Percentiles rank a stretch among this genome's conserved stretches.
These are phyloP conservation scores for Polyplosphaeria fusca DNA, from an alignment of 495 filamentous ascomycete species.

Conservation along the genomic window DNA sequence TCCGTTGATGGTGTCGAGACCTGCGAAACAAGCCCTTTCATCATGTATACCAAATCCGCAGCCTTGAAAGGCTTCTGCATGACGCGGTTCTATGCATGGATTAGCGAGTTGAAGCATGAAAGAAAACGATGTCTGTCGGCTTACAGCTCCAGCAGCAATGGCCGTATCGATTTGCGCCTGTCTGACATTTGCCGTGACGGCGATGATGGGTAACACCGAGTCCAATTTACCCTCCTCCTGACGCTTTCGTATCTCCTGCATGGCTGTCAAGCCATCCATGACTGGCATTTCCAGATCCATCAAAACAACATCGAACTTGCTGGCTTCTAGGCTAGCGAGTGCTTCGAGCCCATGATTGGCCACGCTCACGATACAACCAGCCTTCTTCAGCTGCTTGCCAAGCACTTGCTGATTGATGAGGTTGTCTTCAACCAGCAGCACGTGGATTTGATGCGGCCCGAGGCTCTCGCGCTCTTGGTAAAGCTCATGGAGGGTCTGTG, in stretches of 20 bases:
- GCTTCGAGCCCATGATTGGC: slow-evolving; percentile 72
- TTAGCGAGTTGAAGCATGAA: not conserved
- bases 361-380: slow-evolving; percentile 62
- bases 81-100: slow-evolving; percentile 11
- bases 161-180: slow-evolving; percentile 64
- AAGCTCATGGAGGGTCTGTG: slow-evolving; percentile 5
- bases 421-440: slow-evolving; percentile 42
- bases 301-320: slow-evolving; percentile 58
- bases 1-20: slow-evolving; percentile 8
- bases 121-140: slow-evolving; percentile 11
- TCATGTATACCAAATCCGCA: slow-evolving; percentile 22
- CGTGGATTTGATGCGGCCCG: not conserved
- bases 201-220: slow-evolving; percentile 67
- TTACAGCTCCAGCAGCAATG: slow-evolving; percentile 64
- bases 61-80: slow-evolving; percentile 31
- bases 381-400: slow-evolving; percentile 57
- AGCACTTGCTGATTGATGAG: slow-evolving; percentile 70
- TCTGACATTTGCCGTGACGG: slow-evolving; percentile 72
- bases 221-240: slow-evolving; percentile 47
- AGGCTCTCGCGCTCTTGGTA: not conserved
- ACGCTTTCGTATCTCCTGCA: slow-evolving; percentile 61
- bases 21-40: slow-evolving; percentile 21
- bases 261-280: slow-evolving; percentile 72
- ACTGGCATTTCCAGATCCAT: slow-evolving; percentile 88
- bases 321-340: slow-evolving; percentile 50